Evolutionary conservation across 139 green algal species (phyloP).

Genomic region (Chlorella sorokiniana): DNA sequence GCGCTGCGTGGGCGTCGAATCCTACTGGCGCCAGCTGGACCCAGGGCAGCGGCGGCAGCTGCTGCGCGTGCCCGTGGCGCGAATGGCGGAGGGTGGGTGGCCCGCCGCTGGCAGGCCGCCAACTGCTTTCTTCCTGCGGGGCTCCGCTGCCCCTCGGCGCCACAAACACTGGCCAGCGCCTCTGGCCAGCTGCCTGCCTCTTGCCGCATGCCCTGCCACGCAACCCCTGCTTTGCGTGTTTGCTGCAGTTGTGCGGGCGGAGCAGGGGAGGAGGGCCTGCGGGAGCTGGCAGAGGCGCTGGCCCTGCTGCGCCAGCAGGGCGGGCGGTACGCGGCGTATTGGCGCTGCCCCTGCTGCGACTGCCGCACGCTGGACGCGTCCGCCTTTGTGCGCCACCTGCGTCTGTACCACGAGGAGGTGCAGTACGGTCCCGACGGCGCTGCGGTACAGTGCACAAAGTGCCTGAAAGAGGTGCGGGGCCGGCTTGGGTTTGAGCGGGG

Average conservation of each 20-base stretch:
- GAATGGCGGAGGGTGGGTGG: constrained; percentile 34
- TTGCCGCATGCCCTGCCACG: not conserved
- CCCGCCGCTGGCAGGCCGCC: not conserved
- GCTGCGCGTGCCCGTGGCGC: constrained; percentile 20
- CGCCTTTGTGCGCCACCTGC: constrained; percentile 36
- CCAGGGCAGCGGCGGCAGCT: constrained; percentile 6
- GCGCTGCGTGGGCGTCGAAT: constrained; percentile 31
- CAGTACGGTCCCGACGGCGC: constrained; percentile 31
- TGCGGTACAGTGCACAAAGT: constrained; percentile 37
- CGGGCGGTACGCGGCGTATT: constrained; percentile 28
- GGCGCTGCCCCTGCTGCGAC: constrained; percentile 46
- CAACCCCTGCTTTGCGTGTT: not conserved
- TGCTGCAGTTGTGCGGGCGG: constrained; percentile 13
- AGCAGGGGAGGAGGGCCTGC: constrained; percentile 16
- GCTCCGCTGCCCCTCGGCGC: not conserved
- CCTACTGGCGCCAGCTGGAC: constrained; percentile 34
- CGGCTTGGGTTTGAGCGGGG: not conserved
- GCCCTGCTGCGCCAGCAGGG: constrained; percentile 32
- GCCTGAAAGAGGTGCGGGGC: constrained; percentile 34
- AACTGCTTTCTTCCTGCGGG: not conserved
- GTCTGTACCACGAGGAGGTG: constrained; percentile 41
- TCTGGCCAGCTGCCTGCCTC: not conserved
- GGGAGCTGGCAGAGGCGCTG: constrained; percentile 29
- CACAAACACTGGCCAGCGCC: not conserved
- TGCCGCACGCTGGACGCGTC: constrained; percentile 11